Evolutionary conservation across 768 basidiomycete species (phyloP), one percentile per base, ranked within the genome.

Genomic region (Mycena maculata): DNA sequence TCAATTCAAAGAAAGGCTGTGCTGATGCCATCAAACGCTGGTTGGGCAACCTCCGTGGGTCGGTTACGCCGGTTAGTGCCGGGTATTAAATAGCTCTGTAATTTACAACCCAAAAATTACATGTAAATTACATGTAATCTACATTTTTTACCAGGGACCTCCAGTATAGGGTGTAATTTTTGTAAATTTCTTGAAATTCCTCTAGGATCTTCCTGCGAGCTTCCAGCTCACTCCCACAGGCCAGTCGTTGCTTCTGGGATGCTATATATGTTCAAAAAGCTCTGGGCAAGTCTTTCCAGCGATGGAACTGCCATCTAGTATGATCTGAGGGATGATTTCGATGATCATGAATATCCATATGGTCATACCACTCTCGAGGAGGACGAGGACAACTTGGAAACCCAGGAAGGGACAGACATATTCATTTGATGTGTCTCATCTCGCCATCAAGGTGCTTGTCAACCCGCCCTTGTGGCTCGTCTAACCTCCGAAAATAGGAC

Each of bases 81-180:
- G 56, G 56, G 56, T 57, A 44, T 44, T 44, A 44, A 44, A 44
- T 57, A 28, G 28, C 13, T 45, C 20, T 57, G 42, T 57, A 57
- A 57, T 57, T 57, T 57, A 57, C 56, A 57, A 3, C 8, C 20
- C 52, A 36, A 53, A 53, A 7, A 53, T 53, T 53, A 53, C 52
- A 38, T 36, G 52, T 53, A 53, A 53, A 31, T 53, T 53, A 53
- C 50, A 53, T 33, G 31, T 53, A 53, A 53, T 30, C 36, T 53
- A 53, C 50, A 53, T 53, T 33, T 22, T 18, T 53, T 36, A 53
- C 50, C 30, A 33, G 28, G 41, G 28, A 30, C 27, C 42, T 36
- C 41, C 30, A n/a, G 20, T 31, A 11, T 45, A 2, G 39, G 41
- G 25, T 45, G 56, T 57, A 57, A 57, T 44, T 44, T 44, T 44